Evolutionary conservation across 805 yeast genomes (phyloP), one percentile per base, ranked within the genome.

Genomic region (Pichia heedii): DNA sequence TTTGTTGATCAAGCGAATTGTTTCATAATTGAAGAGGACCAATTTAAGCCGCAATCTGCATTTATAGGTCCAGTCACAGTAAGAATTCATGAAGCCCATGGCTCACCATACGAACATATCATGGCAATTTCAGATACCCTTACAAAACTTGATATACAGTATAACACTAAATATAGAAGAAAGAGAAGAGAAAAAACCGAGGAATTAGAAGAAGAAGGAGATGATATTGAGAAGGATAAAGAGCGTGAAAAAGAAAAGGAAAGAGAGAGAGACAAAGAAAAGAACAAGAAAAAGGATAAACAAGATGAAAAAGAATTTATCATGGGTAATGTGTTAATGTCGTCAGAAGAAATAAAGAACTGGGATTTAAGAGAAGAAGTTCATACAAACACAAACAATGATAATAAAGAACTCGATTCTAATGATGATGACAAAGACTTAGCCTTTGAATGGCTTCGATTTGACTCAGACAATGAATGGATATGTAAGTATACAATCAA

Each of bases 401-500:
- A 81, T 40, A 89, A 80, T 16, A 1, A 30, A 2, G 24, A 22
- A 18, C 7, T 27, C 10, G 9, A 27, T 19, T 19, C 22, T 2
- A 37, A 33, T 33, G 47, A 45, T 18, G 88, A 81, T 35, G 66
- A 67, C 34, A 44, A 47, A 10, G 79, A 77, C 53, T 97, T 90
- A 54, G 96, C 96, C 0, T 93, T 88, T 62, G 98, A 93, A 55
- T 93, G 99, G 99, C 72, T 93, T 33, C 71, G 99, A 53, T 85
- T 90, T n/a, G 99, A 93, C 64, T 89, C 97, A 0, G 99, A 93
- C 60, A 84, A 82, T 55, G 98, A 93, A 60, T 93, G 99, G 99
- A 82, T 93, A 40, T 86, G 95, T 47, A 77, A 76, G 51, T 69
- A 86, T 20, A 72, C 78, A 46, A 77, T 93, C 29, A 85, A 81